Evolutionary conservation across 139 green algal genomes (phyloP).

Genomic region (Tetradesmus lagerheimii): DNA sequence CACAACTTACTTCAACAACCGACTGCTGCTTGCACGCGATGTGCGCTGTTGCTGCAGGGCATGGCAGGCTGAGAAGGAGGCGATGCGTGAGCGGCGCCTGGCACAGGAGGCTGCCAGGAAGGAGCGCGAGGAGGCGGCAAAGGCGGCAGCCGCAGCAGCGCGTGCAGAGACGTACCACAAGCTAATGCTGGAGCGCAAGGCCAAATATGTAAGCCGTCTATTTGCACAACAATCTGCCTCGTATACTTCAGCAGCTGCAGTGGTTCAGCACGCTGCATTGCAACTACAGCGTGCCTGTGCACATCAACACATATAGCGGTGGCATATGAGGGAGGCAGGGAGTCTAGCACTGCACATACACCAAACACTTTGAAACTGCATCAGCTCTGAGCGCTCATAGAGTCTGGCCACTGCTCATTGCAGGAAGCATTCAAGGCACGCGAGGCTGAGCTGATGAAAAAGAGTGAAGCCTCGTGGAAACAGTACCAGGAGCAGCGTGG

Average conservation of each 20-base stretch:
- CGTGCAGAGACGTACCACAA: conserved; percentile 34
- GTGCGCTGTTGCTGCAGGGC: conserved; percentile 13
- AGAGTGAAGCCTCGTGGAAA: conserved; percentile 43
- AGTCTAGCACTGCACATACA: no score
- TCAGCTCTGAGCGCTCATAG: no score
- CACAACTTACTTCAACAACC: no score
- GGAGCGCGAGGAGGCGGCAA: conserved; percentile 38
- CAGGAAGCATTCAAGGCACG: conserved; percentile 34
- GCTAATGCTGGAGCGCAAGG: conserved; percentile 41
- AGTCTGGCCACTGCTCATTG: background rate
- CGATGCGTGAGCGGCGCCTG: conserved; percentile 30
- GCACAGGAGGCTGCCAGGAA: conserved; percentile 28
- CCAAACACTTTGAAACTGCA: no score
- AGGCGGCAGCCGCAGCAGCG: conserved; percentile 11
- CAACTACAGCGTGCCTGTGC: background rate
- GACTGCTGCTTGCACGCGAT: background rate
- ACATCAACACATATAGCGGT: background rate
- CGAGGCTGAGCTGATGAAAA: conserved; percentile 33
- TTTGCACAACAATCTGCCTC: background rate
- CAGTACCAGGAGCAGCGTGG: conserved; percentile 43
- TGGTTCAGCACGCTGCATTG: background rate
- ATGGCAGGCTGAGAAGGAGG: conserved; percentile 46
- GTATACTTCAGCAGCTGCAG: background rate
- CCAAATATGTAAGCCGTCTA: conserved; percentile 41
- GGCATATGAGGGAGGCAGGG: no score